Evolutionary conservation across 176 grass and related monocot species (phyloP).

Genomic region (Pharus latifolius): DNA sequence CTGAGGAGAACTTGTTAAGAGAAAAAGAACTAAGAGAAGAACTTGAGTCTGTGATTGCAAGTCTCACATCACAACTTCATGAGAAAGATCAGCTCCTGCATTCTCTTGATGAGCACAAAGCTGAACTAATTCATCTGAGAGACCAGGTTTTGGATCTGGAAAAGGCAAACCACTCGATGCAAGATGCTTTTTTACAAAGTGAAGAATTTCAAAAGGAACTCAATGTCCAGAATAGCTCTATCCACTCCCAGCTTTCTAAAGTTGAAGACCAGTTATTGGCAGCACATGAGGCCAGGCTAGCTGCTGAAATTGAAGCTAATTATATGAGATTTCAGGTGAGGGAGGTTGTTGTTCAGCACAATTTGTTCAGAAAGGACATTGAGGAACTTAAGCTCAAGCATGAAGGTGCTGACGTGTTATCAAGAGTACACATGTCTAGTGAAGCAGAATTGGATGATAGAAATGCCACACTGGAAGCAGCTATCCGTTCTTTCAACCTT

Average conservation of each 20-base stretch:
- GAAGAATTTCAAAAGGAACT: slow-evolving; percentile 52
- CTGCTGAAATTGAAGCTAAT: slow-evolving; percentile 59
- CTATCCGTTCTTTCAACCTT: slow-evolving; percentile 25
- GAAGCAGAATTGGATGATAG: slow-evolving; percentile 39
- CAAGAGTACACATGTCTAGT: slow-evolving; percentile 19
- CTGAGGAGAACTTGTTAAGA: slow-evolving; percentile 30
- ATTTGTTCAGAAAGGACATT: slow-evolving; percentile 41
- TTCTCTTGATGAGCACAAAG: slow-evolving; percentile 65
- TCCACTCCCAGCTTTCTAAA: slow-evolving; percentile 30
- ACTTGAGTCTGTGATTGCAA: slow-evolving; percentile 51
- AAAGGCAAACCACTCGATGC: slow-evolving; percentile 56
- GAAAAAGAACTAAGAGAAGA: slow-evolving; percentile 52
- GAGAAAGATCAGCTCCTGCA: slow-evolving; percentile 56
- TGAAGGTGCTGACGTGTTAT: slow-evolving; percentile 21
- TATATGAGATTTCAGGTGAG: slow-evolving; percentile 52
- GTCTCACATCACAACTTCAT: slow-evolving; percentile 54
- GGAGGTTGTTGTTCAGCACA: slow-evolving; percentile 30
- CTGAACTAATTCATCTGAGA: slow-evolving; percentile 41
- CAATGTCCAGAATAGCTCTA: slow-evolving; percentile 31
- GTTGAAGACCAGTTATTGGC: slow-evolving; percentile 47
- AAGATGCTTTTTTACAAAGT: slow-evolving; percentile 45
- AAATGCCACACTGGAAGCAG: slow-evolving; percentile 40
- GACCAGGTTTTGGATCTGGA: slow-evolving; percentile 40
- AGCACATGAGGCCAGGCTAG: slow-evolving; percentile 46
- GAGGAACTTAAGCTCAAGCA: slow-evolving; percentile 38